Evolutionary conservation across 352 stramenopile genomes (phyloP).

Genomic region (Phytophthora melonis): DNA sequence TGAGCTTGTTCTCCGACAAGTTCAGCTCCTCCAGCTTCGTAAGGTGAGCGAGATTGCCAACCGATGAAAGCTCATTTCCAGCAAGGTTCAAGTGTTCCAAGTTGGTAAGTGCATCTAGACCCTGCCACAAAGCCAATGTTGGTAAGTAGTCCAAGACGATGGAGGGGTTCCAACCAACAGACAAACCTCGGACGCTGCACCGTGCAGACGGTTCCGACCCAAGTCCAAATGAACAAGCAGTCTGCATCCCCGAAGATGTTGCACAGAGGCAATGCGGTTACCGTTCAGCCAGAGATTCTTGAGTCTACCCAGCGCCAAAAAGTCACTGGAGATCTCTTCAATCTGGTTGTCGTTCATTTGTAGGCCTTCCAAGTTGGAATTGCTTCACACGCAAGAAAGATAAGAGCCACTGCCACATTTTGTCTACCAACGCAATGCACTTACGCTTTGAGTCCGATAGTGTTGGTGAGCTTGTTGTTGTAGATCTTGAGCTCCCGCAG

Average conservation of each 20-base stretch:
- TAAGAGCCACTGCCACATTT: neutral
- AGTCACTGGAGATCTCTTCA: conserved; percentile 61
- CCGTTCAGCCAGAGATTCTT: conserved; percentile 79
- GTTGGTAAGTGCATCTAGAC: conserved; percentile 59
- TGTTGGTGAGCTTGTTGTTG: conserved; percentile 77
- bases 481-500: conserved; percentile 83
- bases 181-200: conserved; percentile 53
- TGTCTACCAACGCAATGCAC: neutral
- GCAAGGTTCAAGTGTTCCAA: conserved; percentile 75
- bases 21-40: conserved; percentile 82
- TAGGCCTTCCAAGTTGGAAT: conserved; percentile 69
- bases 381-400: conserved; percentile 39
- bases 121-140: conserved; percentile 31
- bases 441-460: conserved; percentile 60
- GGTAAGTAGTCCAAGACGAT: neutral
- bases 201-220: conserved; percentile 63
- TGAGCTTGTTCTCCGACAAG: conserved; percentile 64
- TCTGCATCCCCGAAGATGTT: conserved; percentile 61
- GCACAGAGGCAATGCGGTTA: conserved; percentile 62
- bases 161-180: neutral
- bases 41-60: conserved; percentile 70
- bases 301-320: conserved; percentile 69
- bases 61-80: conserved; percentile 61
- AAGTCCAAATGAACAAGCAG: conserved; percentile 76
- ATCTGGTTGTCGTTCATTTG: conserved; percentile 83